Conservation (phyloP, 2,329 filamentous ascomycete species). For the Aspergillus hortae region DNA sequence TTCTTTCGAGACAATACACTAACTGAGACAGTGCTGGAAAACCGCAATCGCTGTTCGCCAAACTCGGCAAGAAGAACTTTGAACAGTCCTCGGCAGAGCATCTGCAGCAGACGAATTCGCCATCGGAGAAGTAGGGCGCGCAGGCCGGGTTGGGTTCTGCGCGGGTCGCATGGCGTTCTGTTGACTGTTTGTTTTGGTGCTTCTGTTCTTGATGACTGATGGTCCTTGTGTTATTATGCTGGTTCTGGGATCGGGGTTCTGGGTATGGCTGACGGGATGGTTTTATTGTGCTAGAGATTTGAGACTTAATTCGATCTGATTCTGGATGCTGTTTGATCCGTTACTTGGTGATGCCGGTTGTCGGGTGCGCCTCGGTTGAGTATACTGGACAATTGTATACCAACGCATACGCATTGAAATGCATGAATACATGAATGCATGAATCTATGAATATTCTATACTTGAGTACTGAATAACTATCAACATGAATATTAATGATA, state of each 20-base stretch:
- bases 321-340: too few species aligned
- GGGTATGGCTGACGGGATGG: neutral
- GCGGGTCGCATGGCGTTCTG: conserved; percentile 7
- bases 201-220: conserved; percentile 5
- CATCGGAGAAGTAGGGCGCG: too few species aligned
- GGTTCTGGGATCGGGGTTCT: conserved; percentile 1
- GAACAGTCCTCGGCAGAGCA: conserved; percentile 32
- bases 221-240: neutral
- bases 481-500: too few species aligned
- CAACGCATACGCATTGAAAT: too few species aligned
- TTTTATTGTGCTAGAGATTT: neutral
- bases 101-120: neutral
- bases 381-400: too few species aligned
- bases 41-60: conserved; percentile 46
- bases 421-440: too few species aligned
- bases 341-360: too few species aligned
- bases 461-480: too few species aligned
- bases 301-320: too few species aligned
- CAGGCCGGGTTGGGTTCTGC: too few species aligned
- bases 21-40: conserved; percentile 30
- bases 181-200: conserved; percentile 2
- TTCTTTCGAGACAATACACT: neutral
- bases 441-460: too few species aligned
- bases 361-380: too few species aligned
- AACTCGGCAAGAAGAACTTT: conserved; percentile 44